Percentiles rank a stretch among this genome's conserved stretches.
Evolutionary conservation across 257 asterid species (phyloP).

Genomic region (Paulownia fortunei): DNA sequence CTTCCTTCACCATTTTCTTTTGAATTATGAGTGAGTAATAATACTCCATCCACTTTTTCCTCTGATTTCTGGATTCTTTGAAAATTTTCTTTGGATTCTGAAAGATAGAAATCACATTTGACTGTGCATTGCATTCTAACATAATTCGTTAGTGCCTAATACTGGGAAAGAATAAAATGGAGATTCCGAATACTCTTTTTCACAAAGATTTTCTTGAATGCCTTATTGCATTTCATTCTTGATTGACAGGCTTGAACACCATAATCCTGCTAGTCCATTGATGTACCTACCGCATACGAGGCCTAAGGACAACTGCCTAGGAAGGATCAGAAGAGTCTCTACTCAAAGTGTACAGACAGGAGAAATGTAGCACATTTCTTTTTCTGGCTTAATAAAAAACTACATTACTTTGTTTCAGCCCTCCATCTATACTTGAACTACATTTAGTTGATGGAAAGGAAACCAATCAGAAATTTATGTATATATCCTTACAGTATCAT

Average conservation of each 20-base stretch:
- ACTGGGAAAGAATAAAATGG: too few species aligned
- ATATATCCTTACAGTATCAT: too few species aligned
- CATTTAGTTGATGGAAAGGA: background rate
- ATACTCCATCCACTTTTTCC: background rate
- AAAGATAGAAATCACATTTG: background rate
- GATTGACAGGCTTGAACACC: conserved; percentile 57
- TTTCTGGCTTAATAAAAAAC: background rate
- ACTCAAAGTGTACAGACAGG: background rate
- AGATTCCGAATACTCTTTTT: too few species aligned
- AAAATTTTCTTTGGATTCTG: background rate
- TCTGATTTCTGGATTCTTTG: background rate
- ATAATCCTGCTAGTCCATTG: conserved; percentile 53
- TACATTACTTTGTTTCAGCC: background rate
- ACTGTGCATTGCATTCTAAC: background rate
- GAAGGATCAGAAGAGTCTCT: conserved; percentile 53
- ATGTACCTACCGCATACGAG: conserved; percentile 82
- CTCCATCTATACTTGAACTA: background rate
- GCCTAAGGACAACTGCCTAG: conserved; percentile 79
- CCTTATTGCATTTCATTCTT: background rate
- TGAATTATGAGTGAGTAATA: conserved; percentile 62
- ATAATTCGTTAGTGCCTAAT: too few species aligned
- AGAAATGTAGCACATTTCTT: background rate
- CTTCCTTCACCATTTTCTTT: conserved; percentile 83
- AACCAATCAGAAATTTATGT: background rate
- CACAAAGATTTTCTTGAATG: background rate